A percentile compares a stretch with the other conserved stretches of the same genome.
These are phyloP conservation scores for Rosa multiflora DNA, from an alignment of 306 rosid species.

Conservation along the genomic window DNA sequence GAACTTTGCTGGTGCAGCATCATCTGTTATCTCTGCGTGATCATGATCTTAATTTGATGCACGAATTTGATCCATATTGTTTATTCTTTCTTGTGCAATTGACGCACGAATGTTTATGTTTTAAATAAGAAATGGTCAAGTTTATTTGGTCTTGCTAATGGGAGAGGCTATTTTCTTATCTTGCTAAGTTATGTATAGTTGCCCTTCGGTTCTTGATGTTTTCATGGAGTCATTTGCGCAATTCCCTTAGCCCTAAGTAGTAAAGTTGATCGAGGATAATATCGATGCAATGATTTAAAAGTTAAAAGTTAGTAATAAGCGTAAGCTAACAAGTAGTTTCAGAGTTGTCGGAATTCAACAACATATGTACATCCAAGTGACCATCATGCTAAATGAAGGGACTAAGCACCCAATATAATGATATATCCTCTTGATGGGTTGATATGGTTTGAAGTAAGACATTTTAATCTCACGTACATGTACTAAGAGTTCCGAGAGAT, in stretches of 20 bases:
- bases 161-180: background rate
- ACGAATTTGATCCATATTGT: background rate
- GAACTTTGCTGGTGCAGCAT: slow-evolving; percentile 4
- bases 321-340: background rate
- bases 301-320: no score
- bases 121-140: background rate
- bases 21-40: background rate
- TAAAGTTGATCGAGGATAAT: background rate
- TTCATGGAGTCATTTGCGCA: background rate
- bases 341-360: background rate
- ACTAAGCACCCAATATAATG: no score
- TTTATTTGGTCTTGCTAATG: background rate
- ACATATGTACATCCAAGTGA: no score
- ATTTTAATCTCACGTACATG: background rate
- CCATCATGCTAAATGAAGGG: no score
- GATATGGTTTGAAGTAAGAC: background rate
- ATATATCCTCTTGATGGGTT: no score
- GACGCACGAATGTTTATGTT: background rate
- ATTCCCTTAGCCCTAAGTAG: background rate
- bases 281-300: background rate
- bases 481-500: background rate
- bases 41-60: background rate
- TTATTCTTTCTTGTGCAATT: background rate
- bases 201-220: background rate
- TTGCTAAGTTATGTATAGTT: background rate